Evolutionary conservation across 257 asterid species (phyloP), one percentile per base, ranked within the genome.

Genomic region (Forsythia suspensa): DNA sequence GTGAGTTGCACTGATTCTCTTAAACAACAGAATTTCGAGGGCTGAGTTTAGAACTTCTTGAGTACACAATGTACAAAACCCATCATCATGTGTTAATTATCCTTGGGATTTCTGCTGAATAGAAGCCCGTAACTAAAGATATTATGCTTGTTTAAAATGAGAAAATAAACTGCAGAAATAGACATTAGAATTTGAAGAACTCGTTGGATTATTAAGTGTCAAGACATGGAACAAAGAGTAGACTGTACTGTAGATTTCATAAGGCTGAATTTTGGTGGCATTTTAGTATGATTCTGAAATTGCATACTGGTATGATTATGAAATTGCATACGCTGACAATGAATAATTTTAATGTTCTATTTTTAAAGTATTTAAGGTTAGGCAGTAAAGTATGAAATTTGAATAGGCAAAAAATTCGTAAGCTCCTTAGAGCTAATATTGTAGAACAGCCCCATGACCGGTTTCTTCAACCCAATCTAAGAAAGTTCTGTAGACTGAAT

Each of bases 1-100:
- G 98, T 94, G 84, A 86, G 87, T 65, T 77, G 73, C 52, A 48
- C 66, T 74, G 34, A 29, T 29, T 29, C 48, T 79, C 65, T 79
- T 48, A 51, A 75, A 9, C 34, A 46, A 43, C 61, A 21, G 15
- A 71, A 29, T 76, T 68, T 65, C 66, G 43, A 68, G 37, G 51
- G 44, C 4, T 68, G 41, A 13, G 66, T 75, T 44, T 12, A 44
- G 78, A 71, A 68, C 77, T 82, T 40, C 65, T 57, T 16, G 29
- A 59, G 66, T 13, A n/a, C 57, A 48, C 57, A 4, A 48, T 48
- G 6, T 48, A 15, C 57, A 48, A 13, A 48, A 59, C 10, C 67
- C 8, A 59, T 59, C 36, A 59, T 63, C 38, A 9, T 2, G 40
- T 24, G 24, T 34, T n/a, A 48, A 18, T 55, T 55, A 57, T 55